These are phyloP conservation scores for Phaeomoniella chlamydospora DNA, from an alignment of 2,329 filamentous ascomycete genomes.

Conservation along the genomic window DNA sequence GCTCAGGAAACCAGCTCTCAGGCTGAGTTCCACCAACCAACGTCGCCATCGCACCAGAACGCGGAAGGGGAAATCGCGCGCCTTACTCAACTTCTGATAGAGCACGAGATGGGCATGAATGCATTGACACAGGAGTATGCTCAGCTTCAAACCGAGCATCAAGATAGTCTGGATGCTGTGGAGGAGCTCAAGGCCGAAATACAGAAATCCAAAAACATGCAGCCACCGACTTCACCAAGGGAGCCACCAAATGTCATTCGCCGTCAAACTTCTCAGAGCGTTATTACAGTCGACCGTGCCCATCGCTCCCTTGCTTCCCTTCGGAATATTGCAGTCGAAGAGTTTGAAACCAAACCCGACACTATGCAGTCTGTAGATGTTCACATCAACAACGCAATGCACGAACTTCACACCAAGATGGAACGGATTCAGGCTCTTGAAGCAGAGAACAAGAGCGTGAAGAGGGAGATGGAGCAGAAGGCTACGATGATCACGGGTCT, in stretches of 20 bases:
- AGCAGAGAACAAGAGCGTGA: constrained; percentile 63
- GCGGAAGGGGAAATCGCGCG: constrained; percentile 50
- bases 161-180: constrained; percentile 67
- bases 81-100: constrained; percentile 54
- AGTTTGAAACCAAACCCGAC: constrained; percentile 70
- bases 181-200: constrained; percentile 84
- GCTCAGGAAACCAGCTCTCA: constrained; percentile 6
- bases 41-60: constrained; percentile 20
- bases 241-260: constrained; percentile 58
- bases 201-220: constrained; percentile 57
- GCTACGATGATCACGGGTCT: constrained; percentile 90
- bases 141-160: constrained; percentile 70
- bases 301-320: constrained; percentile 83
- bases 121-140: constrained; percentile 65
- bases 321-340: constrained; percentile 73
- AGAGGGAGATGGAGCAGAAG: constrained; percentile 95
- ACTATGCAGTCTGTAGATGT: constrained; percentile 84
- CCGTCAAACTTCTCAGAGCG: constrained; percentile 81
- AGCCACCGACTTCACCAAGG: constrained; percentile 31
- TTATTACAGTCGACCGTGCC: constrained; percentile 76
- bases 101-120: constrained; percentile 63
- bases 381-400: constrained; percentile 82
- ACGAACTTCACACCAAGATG: constrained; percentile 73
- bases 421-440: constrained; percentile 86
- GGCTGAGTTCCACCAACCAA: constrained; percentile 24